Evolutionary conservation across 2,329 filamentous ascomycete genomes (phyloP), one percentile per base, ranked within the genome.

Genomic region (Tolypocladium ophioglossoides): DNA sequence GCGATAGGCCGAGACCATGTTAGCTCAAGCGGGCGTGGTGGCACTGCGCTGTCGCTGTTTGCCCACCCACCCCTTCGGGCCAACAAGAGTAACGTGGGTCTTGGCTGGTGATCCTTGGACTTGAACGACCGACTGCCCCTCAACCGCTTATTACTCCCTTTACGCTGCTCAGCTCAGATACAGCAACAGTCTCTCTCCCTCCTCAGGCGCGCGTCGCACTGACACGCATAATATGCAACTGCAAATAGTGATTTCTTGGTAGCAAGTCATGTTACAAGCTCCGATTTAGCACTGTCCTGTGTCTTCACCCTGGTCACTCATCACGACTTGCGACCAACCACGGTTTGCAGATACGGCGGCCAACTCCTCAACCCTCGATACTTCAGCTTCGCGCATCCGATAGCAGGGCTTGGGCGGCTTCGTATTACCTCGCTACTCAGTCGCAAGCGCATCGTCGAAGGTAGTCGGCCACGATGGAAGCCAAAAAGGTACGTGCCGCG

Each of bases 401-500:
- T 14, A 48, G 18, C 44, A 14, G 27, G 20, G 8, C 44, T 20
- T 16, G 44, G 27, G 20, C 44, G 18, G 18, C 24, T 16, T 30
- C 16, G 24, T 24, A n/a, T 8, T 18, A 20, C 24, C 16, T 38
- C 35, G 32, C 18, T 34, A 1, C 51, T 40, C 34, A 30, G 3
- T 37, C 34, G n/a, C 52, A 32, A 22, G n/a, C 46, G n/a, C 27
- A 38, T n/a, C 32, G 47, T 16, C 39, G 18, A 52, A 9, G 27
- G 22, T 37, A 41, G 30, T 27, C 50, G 27, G 47, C 51, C 58
- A 61, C 46, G 52, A 74, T 74, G 72, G 72, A 74, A 62, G 69
- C 67, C 56, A 70, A 64, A 62, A 74, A 74, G 70, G 72, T 72
- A 65, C 59, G 61, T 59, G 58, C 52, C 52, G 40, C 41, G 34